Evolutionary conservation across 352 stramenopile genomes (phyloP).

Genomic region (Phytophthora palmivora): DNA sequence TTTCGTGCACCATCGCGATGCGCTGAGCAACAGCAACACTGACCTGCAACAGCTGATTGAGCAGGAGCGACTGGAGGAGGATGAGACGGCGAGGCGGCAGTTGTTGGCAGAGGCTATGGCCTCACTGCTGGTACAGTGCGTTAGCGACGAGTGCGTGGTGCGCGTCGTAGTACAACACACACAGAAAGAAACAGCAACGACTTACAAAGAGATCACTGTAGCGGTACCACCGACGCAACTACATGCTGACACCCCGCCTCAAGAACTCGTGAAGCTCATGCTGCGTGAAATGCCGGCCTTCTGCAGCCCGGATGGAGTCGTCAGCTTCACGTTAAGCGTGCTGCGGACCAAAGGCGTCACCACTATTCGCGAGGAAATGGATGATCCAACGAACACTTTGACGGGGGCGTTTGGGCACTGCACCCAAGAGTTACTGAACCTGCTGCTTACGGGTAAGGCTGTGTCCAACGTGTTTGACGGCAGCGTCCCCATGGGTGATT

Average conservation of each 20-base stretch:
- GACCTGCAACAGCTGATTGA: constrained; percentile 28
- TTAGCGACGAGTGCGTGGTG: constrained; percentile 17
- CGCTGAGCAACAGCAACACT: neutral
- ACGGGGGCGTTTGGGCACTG: constrained; percentile 85
- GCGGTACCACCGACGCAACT: neutral
- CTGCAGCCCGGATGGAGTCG: constrained; percentile 54
- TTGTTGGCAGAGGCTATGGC: constrained; percentile 42
- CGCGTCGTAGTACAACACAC: constrained; percentile 33
- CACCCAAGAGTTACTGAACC: constrained; percentile 87
- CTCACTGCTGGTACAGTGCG: constrained; percentile 44
- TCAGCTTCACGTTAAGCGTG: constrained; percentile 77
- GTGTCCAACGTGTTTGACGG: constrained; percentile 90
- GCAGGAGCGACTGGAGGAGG: constrained; percentile 8
- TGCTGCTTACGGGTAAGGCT: constrained; percentile 81
- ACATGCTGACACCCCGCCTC: constrained; percentile 7
- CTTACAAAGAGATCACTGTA: constrained; percentile 28
- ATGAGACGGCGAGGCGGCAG: constrained; percentile 20
- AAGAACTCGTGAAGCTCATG: constrained; percentile 25
- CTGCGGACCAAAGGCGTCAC: constrained; percentile 63
- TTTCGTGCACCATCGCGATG: constrained; percentile 39
- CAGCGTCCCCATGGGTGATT: constrained; percentile 74
- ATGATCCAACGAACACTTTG: constrained; percentile 62
- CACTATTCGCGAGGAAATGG: constrained; percentile 73
- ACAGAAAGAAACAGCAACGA: neutral
- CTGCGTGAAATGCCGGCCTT: constrained; percentile 36